These are phyloP conservation scores for Hepatocystis sp. DNA, from an alignment of 169 alveolate species.

Conservation along the genomic window DNA sequence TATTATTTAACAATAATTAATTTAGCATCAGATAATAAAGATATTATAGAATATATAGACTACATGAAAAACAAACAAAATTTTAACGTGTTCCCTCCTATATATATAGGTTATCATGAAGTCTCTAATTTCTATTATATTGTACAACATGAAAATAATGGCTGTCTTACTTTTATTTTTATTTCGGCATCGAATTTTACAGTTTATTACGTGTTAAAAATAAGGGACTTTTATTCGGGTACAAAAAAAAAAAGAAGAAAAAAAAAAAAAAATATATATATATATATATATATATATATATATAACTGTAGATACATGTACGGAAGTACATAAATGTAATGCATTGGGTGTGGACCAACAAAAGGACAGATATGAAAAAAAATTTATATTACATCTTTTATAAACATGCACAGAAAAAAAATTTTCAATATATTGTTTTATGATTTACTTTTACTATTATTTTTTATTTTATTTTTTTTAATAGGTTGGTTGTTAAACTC, in stretches of 20 bases:
- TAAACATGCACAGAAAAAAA: too few relatives aligned
- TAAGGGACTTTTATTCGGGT: slow-evolving; percentile 66
- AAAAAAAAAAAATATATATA: not conserved
- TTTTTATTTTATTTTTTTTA: not conserved
- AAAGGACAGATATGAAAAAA: too few relatives aligned
- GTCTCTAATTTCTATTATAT: slow-evolving; percentile 55
- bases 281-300: not conserved
- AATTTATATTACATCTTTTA: too few relatives aligned
- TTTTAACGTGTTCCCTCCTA: slow-evolving; percentile 47
- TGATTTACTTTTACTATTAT: not conserved
- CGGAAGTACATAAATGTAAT: too few relatives aligned
- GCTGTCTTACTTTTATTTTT: slow-evolving; percentile 47
- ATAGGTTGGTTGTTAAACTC: slow-evolving; percentile 72
- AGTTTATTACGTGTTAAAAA: slow-evolving; percentile 57
- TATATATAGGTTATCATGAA: slow-evolving; percentile 57
- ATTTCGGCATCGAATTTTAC: slow-evolving; percentile 30
- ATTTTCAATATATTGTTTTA: too few relatives aligned
- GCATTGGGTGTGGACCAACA: too few relatives aligned
- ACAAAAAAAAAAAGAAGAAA: too few relatives aligned
- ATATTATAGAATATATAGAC: slow-evolving; percentile 54
- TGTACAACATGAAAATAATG: slow-evolving; percentile 58
- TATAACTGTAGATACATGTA: too few relatives aligned
- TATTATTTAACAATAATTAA: slow-evolving; percentile 53
- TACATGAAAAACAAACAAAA: slow-evolving; percentile 42
- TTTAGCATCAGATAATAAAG: slow-evolving; percentile 53